phyloP scores from a whole-genome alignment of 169 alveolate species.

The Toxoplasma gondii region DNA sequence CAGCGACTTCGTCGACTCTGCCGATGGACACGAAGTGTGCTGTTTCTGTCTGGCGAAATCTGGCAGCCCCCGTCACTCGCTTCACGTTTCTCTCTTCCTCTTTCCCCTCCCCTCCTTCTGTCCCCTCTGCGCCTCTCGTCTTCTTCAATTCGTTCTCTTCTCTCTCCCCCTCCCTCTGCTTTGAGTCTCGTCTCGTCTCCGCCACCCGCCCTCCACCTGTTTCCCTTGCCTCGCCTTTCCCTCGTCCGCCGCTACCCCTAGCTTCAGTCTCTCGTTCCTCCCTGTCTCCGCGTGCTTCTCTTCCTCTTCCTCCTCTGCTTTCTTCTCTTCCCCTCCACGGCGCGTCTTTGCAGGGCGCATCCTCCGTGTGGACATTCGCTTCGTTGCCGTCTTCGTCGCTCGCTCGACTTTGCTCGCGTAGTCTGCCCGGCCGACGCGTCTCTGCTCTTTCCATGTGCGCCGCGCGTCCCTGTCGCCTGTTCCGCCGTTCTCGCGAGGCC shows the following conservation, averaged over 20 bases:
- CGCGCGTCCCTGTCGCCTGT: not conserved
- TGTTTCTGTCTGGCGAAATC: not conserved
- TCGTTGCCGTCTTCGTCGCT: too few species aligned
- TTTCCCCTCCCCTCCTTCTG: too few species aligned
- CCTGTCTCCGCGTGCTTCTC: not conserved
- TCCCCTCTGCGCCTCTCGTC: too few species aligned
- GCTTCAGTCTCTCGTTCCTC: not conserved
- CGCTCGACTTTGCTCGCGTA: not conserved
- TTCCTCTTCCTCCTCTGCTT: too few species aligned
- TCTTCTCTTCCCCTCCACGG: too few species aligned
- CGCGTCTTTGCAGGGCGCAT: too few species aligned
- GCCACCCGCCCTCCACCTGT: not conserved
- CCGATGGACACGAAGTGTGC: not conserved
- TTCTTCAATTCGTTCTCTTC: too few species aligned
- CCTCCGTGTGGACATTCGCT: too few species aligned
- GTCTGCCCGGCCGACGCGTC: not conserved
- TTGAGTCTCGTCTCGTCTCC: not conserved
- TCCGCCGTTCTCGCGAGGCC: not conserved
- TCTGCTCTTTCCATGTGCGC: too few species aligned
- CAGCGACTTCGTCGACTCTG: constrained; percentile 10
- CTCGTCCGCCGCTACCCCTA: not conserved
- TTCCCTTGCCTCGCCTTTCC: not conserved
- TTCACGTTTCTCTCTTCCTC: too few species aligned
- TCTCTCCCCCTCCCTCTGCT: too few species aligned
- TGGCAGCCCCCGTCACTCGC: too few species aligned